These are phyloP conservation scores for Ascobolus immersus DNA, from an alignment of 495 filamentous ascomycete genomes.

Conservation along the genomic window DNA sequence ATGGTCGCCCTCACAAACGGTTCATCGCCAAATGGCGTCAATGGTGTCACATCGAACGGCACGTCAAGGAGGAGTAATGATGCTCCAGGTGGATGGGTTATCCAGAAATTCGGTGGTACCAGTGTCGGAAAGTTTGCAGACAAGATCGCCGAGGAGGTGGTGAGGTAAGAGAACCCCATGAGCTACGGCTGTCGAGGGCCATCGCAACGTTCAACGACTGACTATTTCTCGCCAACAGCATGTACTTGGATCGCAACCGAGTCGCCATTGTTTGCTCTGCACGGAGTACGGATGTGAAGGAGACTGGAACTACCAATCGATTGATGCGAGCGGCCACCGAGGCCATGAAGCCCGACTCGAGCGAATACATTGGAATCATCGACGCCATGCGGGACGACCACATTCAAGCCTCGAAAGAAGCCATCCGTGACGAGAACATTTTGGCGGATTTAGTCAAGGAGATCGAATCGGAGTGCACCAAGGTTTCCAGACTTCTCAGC, in stretches of 20 bases:
- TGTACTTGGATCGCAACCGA: slow-evolving; percentile 36
- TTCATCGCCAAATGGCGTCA: too few species aligned
- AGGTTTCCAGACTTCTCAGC: slow-evolving; percentile 31
- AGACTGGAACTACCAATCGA: slow-evolving; percentile 77
- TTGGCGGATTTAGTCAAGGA: slow-evolving; percentile 29
- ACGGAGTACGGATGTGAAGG: slow-evolving; percentile 67
- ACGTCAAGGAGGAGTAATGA: neutral
- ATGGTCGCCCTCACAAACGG: neutral
- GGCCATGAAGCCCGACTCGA: slow-evolving; percentile 32
- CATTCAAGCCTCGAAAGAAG: slow-evolving; percentile 33
- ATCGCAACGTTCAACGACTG: too few species aligned
- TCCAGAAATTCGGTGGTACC: slow-evolving; percentile 68
- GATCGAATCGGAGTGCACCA: slow-evolving; percentile 46
- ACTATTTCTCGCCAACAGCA: too few species aligned
- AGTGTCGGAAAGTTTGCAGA: slow-evolving; percentile 42
- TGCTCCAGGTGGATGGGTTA: slow-evolving; percentile 53
- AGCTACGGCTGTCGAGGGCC: too few species aligned
- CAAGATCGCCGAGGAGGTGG: slow-evolving; percentile 50
- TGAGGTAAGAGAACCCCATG: slow-evolving; percentile 36
- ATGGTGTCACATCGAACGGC: too few species aligned
- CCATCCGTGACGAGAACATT: slow-evolving; percentile 35
- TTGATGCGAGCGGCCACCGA: slow-evolving; percentile 44
- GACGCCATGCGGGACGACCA: slow-evolving; percentile 53
- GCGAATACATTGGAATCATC: slow-evolving; percentile 43
- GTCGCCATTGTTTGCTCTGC: slow-evolving; percentile 86